phyloP scores from a whole-genome alignment of 805 yeast species.

The Jamesozyma rosinii region DNA sequence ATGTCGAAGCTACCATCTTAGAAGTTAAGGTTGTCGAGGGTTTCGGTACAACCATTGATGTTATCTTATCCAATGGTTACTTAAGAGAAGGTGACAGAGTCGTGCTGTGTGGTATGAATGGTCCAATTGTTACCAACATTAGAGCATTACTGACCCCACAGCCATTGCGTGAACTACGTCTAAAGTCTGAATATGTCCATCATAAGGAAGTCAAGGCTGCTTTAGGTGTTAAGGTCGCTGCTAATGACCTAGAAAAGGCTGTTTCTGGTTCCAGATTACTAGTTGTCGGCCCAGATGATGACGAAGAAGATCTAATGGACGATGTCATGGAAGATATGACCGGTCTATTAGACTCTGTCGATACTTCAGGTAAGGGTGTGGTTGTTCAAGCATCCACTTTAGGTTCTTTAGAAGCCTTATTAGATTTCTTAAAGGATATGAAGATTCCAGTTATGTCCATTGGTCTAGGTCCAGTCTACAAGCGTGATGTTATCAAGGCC shows the following conservation, averaged over 20 bases:
- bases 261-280: conserved; percentile 96
- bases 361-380: conserved; percentile 92
- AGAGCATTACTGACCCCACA: conserved; percentile 96
- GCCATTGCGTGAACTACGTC: conserved; percentile 89
- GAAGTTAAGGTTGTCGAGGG: conserved; percentile 98
- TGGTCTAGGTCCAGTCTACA: conserved; percentile 95
- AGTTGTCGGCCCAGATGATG: conserved; percentile 94
- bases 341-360: conserved; percentile 88
- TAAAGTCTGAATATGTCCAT: conserved; percentile 93
- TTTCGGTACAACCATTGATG: conserved; percentile 97
- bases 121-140: conserved; percentile 93
- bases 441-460: conserved; percentile 98
- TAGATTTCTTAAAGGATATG: conserved; percentile 95
- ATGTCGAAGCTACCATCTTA: conserved; percentile 86
- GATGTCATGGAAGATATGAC: conserved; percentile 98
- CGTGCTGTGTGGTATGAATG: conserved; percentile 94
- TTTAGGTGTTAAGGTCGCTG: conserved; percentile 96
- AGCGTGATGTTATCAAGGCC: conserved; percentile 97
- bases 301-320: conserved; percentile 94
- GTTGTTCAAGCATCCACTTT: conserved; percentile 97
- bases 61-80: conserved; percentile 92
- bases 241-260: conserved; percentile 94
- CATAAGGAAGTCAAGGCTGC: conserved; percentile 98
- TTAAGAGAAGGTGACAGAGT: conserved; percentile 90
- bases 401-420: conserved; percentile 94